Percentiles rank a stretch among this genome's conserved stretches.
Conservation (phyloP, 768 basidiomycete genomes). For the Lentinula lateritia region DNA sequence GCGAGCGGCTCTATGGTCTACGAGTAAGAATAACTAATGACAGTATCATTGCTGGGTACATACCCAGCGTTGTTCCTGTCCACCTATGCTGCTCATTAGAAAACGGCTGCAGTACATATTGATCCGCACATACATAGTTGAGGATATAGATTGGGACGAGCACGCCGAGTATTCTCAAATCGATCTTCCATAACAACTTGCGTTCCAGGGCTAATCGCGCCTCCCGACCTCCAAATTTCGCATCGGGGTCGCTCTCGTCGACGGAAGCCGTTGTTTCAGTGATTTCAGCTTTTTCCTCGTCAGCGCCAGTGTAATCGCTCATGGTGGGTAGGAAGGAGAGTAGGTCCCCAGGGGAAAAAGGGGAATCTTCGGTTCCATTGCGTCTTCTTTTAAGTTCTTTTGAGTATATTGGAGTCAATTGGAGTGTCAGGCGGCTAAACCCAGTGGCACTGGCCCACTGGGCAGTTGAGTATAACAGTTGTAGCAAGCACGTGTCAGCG, state of each 20-base stretch:
- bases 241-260: slow-evolving; percentile 19
- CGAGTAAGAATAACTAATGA: neutral
- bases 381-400: neutral
- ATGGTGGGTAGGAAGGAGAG: neutral
- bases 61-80: slow-evolving; percentile 76
- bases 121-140: slow-evolving; percentile 32
- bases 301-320: neutral
- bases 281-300: slow-evolving; percentile 2
- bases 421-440: neutral
- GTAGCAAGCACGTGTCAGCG: neutral
- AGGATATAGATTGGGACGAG: slow-evolving; percentile 47
- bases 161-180: slow-evolving; percentile 46
- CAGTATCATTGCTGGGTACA: slow-evolving; percentile 10
- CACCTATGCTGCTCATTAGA: slow-evolving; percentile 32
- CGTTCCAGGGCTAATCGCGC: slow-evolving; percentile 43
- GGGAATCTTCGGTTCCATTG: neutral
- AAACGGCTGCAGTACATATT: neutral
- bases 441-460: too few species aligned
- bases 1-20: slow-evolving; percentile 52
- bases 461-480: too few species aligned
- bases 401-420: neutral
- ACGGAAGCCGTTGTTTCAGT: neutral
- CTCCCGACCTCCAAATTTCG: slow-evolving; percentile 46
- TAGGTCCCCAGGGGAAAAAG: neutral
- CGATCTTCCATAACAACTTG: slow-evolving; percentile 49